Percentiles rank a stretch among this genome's conserved stretches.
Conservation (phyloP, 495 filamentous ascomycete genomes). For the Penicillium daleae region DNA sequence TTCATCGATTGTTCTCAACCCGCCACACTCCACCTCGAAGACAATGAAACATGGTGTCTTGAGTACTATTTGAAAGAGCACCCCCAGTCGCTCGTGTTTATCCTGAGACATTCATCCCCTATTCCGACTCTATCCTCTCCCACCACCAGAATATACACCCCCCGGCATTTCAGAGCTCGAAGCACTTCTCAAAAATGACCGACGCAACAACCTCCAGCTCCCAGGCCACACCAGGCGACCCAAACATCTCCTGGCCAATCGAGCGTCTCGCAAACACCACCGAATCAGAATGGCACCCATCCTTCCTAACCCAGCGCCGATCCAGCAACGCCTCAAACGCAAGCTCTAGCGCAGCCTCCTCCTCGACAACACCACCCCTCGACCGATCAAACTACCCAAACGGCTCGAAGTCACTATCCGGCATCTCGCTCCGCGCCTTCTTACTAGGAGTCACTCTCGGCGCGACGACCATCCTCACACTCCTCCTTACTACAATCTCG, state of each 20-base stretch:
- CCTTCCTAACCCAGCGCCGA: conserved; percentile 14
- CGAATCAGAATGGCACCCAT: conserved; percentile 30
- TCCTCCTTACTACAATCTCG: conserved; percentile 40
- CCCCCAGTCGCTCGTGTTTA: neutral
- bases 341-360: conserved; percentile 13
- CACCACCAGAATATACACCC: neutral
- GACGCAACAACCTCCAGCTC: conserved; percentile 20
- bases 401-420: conserved; percentile 71
- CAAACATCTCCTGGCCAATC: conserved; percentile 16
- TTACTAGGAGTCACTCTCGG: conserved; percentile 56
- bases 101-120: neutral
- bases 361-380: conserved; percentile 13
- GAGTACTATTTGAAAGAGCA: neutral
- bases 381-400: conserved; percentile 51
- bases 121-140: neutral
- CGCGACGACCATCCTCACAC: conserved; percentile 46
- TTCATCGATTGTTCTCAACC: conserved; percentile 4
- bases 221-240: conserved; percentile 17
- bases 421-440: conserved; percentile 78
- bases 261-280: conserved; percentile 11
- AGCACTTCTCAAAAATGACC: conserved; percentile 9
- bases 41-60: conserved; percentile 10
- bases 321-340: conserved; percentile 16
- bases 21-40: neutral
- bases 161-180: conserved; percentile 4